Percentiles rank a stretch among this genome's conserved stretches.
phyloP scores from a whole-genome alignment of 768 basidiomycete species.

The Butyriboletus loyo region DNA sequence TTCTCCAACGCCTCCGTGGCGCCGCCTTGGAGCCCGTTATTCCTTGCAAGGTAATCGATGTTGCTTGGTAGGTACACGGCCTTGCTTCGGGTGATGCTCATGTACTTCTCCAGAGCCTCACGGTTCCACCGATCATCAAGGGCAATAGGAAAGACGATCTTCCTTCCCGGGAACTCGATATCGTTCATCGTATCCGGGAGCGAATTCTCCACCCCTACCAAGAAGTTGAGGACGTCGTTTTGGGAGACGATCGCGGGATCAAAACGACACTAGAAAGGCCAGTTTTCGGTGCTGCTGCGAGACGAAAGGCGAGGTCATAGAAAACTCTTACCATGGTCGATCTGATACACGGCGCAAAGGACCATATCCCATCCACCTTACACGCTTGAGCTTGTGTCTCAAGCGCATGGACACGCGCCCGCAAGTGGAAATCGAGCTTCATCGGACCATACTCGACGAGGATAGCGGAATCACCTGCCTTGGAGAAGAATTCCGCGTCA shows the following conservation, averaged over 20 bases:
- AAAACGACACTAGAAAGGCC: conserved; percentile 43
- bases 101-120: conserved; percentile 57
- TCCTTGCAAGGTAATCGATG: conserved; percentile 60
- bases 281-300: background rate
- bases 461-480: conserved; percentile 63
- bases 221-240: conserved; percentile 36
- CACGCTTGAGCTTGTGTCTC: conserved; percentile 37
- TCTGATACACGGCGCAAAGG: conserved; percentile 51
- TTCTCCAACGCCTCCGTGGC: conserved; percentile 43
- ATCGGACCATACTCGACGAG: conserved; percentile 61
- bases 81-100: conserved; percentile 48
- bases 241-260: conserved; percentile 45
- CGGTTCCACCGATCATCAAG: conserved; percentile 58
- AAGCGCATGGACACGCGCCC: conserved; percentile 59
- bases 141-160: conserved; percentile 59
- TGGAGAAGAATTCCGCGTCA: conserved; percentile 14
- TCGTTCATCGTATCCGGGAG: conserved; percentile 41
- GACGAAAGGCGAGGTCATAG: background rate
- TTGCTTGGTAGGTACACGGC: conserved; percentile 71
- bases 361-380: conserved; percentile 36
- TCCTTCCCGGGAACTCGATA: conserved; percentile 48
- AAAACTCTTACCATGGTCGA: conserved; percentile 50
- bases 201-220: conserved; percentile 37
- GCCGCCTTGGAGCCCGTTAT: conserved; percentile 52
- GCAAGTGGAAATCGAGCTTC: conserved; percentile 48